Conservation (phyloP, 768 basidiomycete species). For the Exsudoporus frostii region DNA sequence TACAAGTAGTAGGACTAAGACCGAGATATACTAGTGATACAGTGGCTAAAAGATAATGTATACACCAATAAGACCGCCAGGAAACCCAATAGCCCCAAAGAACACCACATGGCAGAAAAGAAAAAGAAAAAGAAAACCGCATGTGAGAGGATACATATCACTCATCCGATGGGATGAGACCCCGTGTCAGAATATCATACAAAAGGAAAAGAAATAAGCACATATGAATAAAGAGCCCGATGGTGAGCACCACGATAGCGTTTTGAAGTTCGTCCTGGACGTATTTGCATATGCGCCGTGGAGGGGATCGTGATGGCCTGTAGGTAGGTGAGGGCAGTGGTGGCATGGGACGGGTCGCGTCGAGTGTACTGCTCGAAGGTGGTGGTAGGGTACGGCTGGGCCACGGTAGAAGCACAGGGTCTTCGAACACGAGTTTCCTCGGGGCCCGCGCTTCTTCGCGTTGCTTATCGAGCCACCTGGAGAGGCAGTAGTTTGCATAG, state of each 20-base stretch:
- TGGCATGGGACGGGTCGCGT: neutral
- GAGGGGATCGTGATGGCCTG: conserved; percentile 9
- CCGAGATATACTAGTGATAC: conserved; percentile 13
- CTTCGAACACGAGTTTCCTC: conserved; percentile 21
- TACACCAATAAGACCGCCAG: neutral
- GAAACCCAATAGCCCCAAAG: neutral
- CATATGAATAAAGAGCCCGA: conserved; percentile 26
- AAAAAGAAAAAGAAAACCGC: neutral
- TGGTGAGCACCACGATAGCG: conserved; percentile 21
- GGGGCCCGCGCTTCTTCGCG: conserved; percentile 16
- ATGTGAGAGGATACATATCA: conserved; percentile 3
- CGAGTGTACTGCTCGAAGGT: neutral
- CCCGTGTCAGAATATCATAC: conserved; percentile 29
- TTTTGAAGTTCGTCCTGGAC: conserved; percentile 30
- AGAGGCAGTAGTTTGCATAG: conserved; percentile 27
- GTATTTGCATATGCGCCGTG: conserved; percentile 11
- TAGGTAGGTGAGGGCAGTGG: neutral
- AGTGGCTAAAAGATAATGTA: conserved; percentile 3
- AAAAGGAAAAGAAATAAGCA: conserved; percentile 28
- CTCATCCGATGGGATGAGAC: conserved; percentile 26
- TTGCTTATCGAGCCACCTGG: conserved; percentile 28
- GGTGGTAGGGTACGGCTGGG: conserved; percentile 18
- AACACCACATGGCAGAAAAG: conserved; percentile 10
- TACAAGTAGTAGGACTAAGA: conserved; percentile 1
- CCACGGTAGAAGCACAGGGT: conserved; percentile 18